Evolutionary conservation across 148 eudicot species (phyloP), one percentile per base, ranked within the genome.

Genomic region (Amaranthus hypochondriacus): DNA sequence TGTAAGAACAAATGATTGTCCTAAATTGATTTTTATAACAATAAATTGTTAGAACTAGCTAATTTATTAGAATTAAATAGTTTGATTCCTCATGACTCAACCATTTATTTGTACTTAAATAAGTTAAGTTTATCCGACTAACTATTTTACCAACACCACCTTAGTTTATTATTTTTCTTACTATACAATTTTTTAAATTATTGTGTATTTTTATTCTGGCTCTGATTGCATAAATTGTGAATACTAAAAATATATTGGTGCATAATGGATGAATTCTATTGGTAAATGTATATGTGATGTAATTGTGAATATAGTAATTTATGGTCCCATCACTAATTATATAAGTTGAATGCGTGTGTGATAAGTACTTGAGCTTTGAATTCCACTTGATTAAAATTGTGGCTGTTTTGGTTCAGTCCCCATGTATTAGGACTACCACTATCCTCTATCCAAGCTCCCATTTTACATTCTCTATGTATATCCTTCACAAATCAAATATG

Each of bases 311-410:
- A 5, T 11, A 5, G 14, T 47, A 11, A 61, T 61, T 61, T 66
- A 48, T 66, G 77, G 77, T 6, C 56, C 65, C 53, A 5, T 48
- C 51, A 0, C 4, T 56, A 56, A 56, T 28, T 28, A 28, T 28
- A 28, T 28, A 28, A 28, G 9, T 74, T 66, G 64, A 56, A 74
- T 47, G 66, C 61, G 62, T 6, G 55, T 39, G 53, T 56, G 56
- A 74, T 65, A 47, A 65, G 52, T 63, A 64, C 77, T 46, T 65
- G 70, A 56, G 51, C 12, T 56, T 2, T 14, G 63, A 66, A 54
- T 15, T 50, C 62, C 70, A 74, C 71, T 28, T 6, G 14, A 0
- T 73, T 21, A 9, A 52, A 59, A 4, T 60, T 46, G 70, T 66
- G 70, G 70, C 54, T 11, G 18, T 74, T 15, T 53, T n/a, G 28